Evolutionary conservation across 1,284 basidiomycete species (phyloP), one percentile per base, ranked within the genome.

Genomic region (Ganoderma lucidum): DNA sequence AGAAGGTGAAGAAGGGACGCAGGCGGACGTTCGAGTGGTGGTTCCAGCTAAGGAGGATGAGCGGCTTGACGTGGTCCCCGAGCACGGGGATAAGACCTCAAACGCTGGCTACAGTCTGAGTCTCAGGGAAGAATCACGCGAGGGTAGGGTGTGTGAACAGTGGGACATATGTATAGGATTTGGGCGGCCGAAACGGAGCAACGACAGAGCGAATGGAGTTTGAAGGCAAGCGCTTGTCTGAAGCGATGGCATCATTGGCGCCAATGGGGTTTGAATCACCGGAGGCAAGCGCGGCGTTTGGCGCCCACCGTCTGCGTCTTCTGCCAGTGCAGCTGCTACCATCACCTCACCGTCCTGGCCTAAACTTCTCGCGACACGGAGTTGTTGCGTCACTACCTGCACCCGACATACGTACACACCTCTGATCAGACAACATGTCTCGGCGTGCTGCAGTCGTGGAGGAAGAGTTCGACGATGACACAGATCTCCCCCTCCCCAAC

Each of bases 391-490:
- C 59, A 39, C 56, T n/a, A 23, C 37, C 14, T 19, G 30, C 32
- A 32, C 30, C 30, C 30, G 53, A 19, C 53, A 56, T 56, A 56
- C 53, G 53, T 56, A 41, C 59, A 39, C 23, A 19, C 19, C n/a
- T 44, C 39, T 17, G 14, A 42, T 61, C 17, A 44, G 14, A 19
- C 42, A 81, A 70, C 75, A 93, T 93, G 92, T 89, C 90, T 70
- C 87, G 88, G 74, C 85, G 87, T 62, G 80, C 89, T 73, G 87
- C 87, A 70, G 83, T 89, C 66, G 85, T 92, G 61, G 92, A 89
- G 73, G 92, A 89, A 73, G 89, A 93, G 75, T 96, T 96, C 78
- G 94, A 96, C 87, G 95, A 96, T 83, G 94, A 96, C 76, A 94
- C 93, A 19, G 95, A 96, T 79, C 86, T 96, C 56, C 91, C 90